Conservation (phyloP, 805 yeast genomes). For the Wickerhamomyces queroliae region DNA sequence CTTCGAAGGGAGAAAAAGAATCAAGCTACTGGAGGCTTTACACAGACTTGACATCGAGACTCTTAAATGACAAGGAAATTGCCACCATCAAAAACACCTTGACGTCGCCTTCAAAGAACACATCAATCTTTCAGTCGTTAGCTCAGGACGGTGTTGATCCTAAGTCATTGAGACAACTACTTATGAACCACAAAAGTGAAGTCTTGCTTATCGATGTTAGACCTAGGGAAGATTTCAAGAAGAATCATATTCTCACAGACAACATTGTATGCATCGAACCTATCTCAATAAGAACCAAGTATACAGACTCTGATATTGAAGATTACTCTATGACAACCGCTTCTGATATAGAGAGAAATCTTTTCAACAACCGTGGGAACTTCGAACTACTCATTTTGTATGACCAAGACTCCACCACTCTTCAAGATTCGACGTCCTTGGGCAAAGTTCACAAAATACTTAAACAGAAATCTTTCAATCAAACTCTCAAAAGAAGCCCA, state of each 20-base stretch:
- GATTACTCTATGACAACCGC: conserved; percentile 49
- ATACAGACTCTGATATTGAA: conserved; percentile 64
- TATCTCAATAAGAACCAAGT: conserved; percentile 39
- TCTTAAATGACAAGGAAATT: conserved; percentile 2
- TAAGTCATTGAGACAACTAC: conserved; percentile 7
- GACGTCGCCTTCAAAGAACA: conserved; percentile 7
- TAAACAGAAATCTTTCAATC: conserved; percentile 29
- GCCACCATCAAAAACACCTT: conserved; percentile 3
- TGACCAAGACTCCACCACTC: conserved; percentile 3
- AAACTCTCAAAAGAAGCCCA: conserved; percentile 33
- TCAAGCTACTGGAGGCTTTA: background rate
- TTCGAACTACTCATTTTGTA: conserved; percentile 66
- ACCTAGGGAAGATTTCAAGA: conserved; percentile 50
- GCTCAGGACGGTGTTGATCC: conserved; percentile 9
- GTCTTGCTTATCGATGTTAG: conserved; percentile 72
- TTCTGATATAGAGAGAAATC: conserved; percentile 46
- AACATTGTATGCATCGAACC: conserved; percentile 78
- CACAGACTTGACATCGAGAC: background rate
- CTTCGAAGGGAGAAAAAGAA: background rate
- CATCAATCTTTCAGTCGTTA: background rate
- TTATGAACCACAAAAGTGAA: conserved; percentile 8
- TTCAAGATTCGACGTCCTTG: conserved; percentile 3
- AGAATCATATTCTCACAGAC: conserved; percentile 54
- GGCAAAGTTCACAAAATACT: conserved; percentile 21
- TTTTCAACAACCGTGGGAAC: conserved; percentile 45